These are phyloP conservation scores for Ophiostoma himal-ulmi DNA, from an alignment of 2,329 filamentous ascomycete genomes.

Conservation along the genomic window DNA sequence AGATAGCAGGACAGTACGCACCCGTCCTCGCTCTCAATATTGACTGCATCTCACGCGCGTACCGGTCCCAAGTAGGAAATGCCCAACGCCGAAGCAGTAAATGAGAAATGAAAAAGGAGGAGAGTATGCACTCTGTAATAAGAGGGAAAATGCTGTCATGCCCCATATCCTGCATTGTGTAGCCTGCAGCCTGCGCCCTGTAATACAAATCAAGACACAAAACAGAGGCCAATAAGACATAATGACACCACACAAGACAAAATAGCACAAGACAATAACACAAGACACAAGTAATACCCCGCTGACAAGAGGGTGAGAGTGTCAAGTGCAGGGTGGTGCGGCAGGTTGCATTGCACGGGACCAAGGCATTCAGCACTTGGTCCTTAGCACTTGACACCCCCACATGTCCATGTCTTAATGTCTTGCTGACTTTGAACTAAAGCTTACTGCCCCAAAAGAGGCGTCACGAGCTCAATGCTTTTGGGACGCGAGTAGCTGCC, in stretches of 20 bases:
- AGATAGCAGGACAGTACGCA: no score
- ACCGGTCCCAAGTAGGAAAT: slow-evolving; percentile 12
- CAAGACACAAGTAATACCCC: neutral
- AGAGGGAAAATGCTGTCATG: slow-evolving; percentile 2
- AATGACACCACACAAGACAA: neutral
- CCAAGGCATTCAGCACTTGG: neutral
- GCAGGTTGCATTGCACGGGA: slow-evolving; percentile 11
- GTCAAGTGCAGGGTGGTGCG: slow-evolving; percentile 2
- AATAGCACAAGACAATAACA: neutral
- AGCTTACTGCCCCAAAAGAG: slow-evolving; percentile 46
- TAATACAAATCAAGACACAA: neutral
- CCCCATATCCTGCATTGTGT: neutral
- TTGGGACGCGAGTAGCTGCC: slow-evolving; percentile 49
- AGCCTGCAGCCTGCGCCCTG: neutral
- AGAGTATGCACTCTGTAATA: neutral
- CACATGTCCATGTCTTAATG: neutral
- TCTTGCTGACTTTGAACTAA: neutral
- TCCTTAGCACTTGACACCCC: slow-evolving; percentile 2
- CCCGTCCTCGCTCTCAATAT: no score
- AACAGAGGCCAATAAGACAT: neutral
- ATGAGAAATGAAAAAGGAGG: slow-evolving; percentile 7
- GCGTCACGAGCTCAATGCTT: slow-evolving; percentile 60
- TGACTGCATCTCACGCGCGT: neutral
- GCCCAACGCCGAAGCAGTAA: slow-evolving; percentile 12
- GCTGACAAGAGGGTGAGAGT: slow-evolving; percentile 11